Evolutionary conservation across 768 basidiomycete species (phyloP).

Genomic region (Suillus subalutaceus): DNA sequence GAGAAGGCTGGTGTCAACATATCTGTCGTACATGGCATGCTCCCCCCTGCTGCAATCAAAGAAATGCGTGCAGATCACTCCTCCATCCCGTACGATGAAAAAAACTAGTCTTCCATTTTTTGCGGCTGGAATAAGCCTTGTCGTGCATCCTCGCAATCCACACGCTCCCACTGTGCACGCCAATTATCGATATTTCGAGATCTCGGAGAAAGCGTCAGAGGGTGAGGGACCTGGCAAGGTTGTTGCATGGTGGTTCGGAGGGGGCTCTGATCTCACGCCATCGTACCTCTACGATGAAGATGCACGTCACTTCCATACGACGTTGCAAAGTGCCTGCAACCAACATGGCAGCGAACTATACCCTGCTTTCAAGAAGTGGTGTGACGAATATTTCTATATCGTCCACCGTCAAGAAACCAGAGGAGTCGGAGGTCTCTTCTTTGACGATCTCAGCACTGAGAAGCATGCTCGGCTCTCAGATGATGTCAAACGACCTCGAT

Average conservation of each 20-base stretch:
- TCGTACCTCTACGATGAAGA: constrained; percentile 91
- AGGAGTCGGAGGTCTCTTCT: constrained; percentile 94
- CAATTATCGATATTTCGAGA: constrained; percentile 98
- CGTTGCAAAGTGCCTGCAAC: constrained; percentile 77
- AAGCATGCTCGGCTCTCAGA: constrained; percentile 62
- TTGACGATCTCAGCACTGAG: constrained; percentile 84
- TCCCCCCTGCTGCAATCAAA: constrained; percentile 87
- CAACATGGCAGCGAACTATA: constrained; percentile 69
- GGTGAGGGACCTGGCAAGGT: constrained; percentile 50
- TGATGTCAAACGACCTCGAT: constrained; percentile 51
- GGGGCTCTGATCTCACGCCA: constrained; percentile 93
- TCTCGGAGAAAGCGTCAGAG: constrained; percentile 54
- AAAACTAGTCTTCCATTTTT: constrained; percentile 85
- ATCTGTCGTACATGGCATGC: constrained; percentile 83
- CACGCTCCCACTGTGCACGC: constrained; percentile 93
- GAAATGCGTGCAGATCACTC: constrained; percentile 96
- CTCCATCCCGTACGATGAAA: constrained; percentile 63
- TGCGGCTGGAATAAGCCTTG: constrained; percentile 89
- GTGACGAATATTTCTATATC: constrained; percentile 96
- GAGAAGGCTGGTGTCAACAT: constrained; percentile 98
- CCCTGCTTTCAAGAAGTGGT: constrained; percentile 89
- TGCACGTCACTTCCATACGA: constrained; percentile 82
- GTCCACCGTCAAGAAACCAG: constrained; percentile 84
- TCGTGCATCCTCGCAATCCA: constrained; percentile 93
- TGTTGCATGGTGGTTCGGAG: constrained; percentile 98